Percentiles rank a stretch among this genome's conserved stretches.
Conservation (phyloP, 2,329 filamentous ascomycete genomes). For the Juglanconis sp. region DNA sequence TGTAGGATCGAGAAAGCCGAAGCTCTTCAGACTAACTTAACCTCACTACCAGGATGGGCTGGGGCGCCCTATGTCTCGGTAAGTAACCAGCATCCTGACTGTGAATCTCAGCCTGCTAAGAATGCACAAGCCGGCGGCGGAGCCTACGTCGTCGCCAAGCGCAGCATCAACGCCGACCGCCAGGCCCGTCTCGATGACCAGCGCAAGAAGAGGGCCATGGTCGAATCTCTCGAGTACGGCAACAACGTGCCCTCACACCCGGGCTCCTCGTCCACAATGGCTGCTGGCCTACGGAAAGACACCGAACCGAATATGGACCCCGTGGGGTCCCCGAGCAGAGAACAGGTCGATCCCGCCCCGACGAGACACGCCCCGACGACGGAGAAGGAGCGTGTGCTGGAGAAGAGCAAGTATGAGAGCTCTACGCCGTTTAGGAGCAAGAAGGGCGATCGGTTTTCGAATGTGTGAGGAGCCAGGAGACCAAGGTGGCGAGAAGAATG, state of each 20-base stretch:
- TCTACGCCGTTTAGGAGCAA: slow-evolving; percentile 69
- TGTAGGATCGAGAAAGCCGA: not conserved
- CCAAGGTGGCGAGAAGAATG: not conserved
- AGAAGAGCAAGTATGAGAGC: slow-evolving; percentile 91
- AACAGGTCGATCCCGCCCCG: slow-evolving; percentile 79
- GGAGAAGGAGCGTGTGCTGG: slow-evolving; percentile 61
- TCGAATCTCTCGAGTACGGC: slow-evolving; percentile 52
- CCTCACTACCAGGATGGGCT: slow-evolving; percentile 68
- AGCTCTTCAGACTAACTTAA: slow-evolving; percentile 12
- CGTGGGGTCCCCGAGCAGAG: slow-evolving; percentile 63
- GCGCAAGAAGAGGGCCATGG: slow-evolving; percentile 59
- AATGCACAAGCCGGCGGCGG: slow-evolving; percentile 69
- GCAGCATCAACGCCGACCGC: slow-evolving; percentile 88
- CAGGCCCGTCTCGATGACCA: slow-evolving; percentile 66
- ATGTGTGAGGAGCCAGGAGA: slow-evolving; percentile 27
- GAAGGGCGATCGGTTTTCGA: slow-evolving; percentile 82
- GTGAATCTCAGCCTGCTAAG: not conserved
- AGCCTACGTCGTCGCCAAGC: slow-evolving; percentile 95
- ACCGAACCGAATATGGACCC: slow-evolving; percentile 51
- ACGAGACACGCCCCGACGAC: slow-evolving; percentile 76
- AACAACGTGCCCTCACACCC: slow-evolving; percentile 34
- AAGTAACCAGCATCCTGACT: slow-evolving; percentile 31
- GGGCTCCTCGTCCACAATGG: slow-evolving; percentile 34
- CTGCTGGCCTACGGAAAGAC: slow-evolving; percentile 39
- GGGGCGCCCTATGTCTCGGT: slow-evolving; percentile 85